These are phyloP conservation scores for Albizia julibrissin DNA, from an alignment of 306 rosid genomes.

Conservation along the genomic window DNA sequence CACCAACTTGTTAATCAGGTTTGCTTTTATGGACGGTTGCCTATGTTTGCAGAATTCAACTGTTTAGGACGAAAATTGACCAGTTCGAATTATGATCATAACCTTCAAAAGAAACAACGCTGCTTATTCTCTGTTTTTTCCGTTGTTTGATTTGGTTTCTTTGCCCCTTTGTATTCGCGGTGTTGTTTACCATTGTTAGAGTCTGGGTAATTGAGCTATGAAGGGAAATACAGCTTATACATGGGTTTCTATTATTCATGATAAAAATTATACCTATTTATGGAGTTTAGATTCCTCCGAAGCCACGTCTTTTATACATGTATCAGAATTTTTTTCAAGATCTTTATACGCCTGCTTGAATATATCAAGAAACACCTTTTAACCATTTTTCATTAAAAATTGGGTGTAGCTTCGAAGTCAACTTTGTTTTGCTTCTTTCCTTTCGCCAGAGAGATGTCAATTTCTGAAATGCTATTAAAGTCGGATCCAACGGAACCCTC, in stretches of 20 bases:
- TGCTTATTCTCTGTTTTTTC: background rate
- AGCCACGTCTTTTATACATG: background rate
- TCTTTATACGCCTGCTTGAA: background rate
- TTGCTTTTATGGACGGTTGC: background rate
- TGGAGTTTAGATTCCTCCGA: background rate
- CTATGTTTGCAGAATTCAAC: background rate
- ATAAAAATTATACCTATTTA: background rate
- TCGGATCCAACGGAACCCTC: background rate
- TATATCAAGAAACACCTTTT: constrained; percentile 2
- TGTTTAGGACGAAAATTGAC: constrained; percentile 5
- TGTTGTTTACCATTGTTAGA: background rate
- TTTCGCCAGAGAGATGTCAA: constrained; percentile 24
- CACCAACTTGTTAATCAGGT: constrained; percentile 91
- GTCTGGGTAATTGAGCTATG: background rate
- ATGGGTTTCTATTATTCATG: background rate
- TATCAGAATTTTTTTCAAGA: constrained; percentile 18
- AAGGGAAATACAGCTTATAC: background rate
- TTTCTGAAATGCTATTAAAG: constrained; percentile 28
- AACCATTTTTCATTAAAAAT: constrained; percentile 30
- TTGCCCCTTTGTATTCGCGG: constrained; percentile 1
- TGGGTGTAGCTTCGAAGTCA: constrained; percentile 34
- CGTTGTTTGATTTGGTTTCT: background rate
- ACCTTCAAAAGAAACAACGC: background rate
- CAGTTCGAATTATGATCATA: constrained; percentile 4
- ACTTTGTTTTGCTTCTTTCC: constrained; percentile 27